Conservation (phyloP, 2,329 filamentous ascomycete species). For the Tolypocladium sp. region DNA sequence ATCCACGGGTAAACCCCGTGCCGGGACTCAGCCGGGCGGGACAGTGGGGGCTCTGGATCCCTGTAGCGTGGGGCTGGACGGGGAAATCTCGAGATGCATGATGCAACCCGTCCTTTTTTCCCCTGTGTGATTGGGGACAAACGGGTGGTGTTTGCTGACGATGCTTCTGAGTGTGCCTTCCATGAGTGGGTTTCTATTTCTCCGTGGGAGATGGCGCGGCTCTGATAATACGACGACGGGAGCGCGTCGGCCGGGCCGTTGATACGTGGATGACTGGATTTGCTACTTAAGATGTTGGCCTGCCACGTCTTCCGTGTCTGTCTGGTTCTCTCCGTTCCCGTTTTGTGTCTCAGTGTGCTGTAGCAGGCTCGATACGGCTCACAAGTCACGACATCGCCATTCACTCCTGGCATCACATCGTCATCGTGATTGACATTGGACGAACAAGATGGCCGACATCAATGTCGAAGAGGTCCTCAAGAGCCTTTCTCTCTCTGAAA, state of each 20-base stretch:
- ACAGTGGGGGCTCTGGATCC: neutral
- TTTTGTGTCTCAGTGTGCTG: too few relatives aligned
- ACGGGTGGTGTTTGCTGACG: neutral
- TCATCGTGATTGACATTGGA: too few relatives aligned
- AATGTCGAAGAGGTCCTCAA: conserved; percentile 45
- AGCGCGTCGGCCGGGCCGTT: neutral
- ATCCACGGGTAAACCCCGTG: neutral
- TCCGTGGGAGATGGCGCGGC: neutral
- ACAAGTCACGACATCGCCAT: too few relatives aligned
- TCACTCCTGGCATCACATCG: too few relatives aligned
- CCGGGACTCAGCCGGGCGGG: neutral
- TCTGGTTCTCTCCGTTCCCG: too few relatives aligned
- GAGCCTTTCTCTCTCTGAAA: conserved; percentile 43
- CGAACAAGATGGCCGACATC: conserved; percentile 46
- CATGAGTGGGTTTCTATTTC: neutral
- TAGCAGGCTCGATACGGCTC: too few relatives aligned
- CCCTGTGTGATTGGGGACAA: too few relatives aligned
- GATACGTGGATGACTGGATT: neutral
- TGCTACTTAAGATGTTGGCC: neutral
- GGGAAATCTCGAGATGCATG: too few relatives aligned
- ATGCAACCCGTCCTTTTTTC: too few relatives aligned
- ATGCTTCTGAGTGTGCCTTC: neutral
- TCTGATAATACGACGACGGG: neutral
- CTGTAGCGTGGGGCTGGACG: too few relatives aligned
- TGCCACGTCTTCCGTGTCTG: neutral